These are phyloP conservation scores for Cryptosporidium meleagridis DNA, from an alignment of 169 alveolate genomes.

Conservation along the genomic window DNA sequence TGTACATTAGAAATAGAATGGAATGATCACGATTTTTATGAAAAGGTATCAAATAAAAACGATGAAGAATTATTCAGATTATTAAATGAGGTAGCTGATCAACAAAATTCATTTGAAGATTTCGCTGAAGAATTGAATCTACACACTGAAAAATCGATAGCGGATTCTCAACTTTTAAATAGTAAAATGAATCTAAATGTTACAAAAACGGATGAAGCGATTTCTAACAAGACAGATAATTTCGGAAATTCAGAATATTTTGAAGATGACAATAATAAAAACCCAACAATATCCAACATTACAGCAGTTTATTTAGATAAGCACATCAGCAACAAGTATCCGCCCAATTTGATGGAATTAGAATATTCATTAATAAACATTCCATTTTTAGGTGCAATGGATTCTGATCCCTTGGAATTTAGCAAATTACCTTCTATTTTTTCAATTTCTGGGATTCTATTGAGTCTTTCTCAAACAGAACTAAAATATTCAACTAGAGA, in stretches of 20 bases:
- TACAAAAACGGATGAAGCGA: background rate
- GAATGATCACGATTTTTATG: constrained; percentile 64
- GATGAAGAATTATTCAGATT: constrained; percentile 47
- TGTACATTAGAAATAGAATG: constrained; percentile 46
- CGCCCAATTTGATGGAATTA: background rate
- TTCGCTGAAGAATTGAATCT: background rate
- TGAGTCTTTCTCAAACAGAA: constrained; percentile 3
- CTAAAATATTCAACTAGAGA: background rate
- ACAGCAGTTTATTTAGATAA: constrained; percentile 1
- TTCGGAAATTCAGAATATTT: background rate
- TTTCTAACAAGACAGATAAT: background rate
- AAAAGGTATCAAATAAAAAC: constrained; percentile 24
- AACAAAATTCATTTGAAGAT: background rate
- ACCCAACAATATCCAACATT: constrained; percentile 17
- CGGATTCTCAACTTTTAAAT: background rate
- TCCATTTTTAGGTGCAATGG: constrained; percentile 49
- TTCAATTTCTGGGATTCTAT: constrained; percentile 19
- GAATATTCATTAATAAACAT: constrained; percentile 3
- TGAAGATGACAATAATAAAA: background rate
- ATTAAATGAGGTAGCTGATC: constrained; percentile 29
- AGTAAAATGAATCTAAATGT: background rate
- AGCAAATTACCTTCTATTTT: constrained; percentile 18
- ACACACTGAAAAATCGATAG: background rate
- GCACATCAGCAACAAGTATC: background rate
- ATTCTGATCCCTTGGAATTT: constrained; percentile 54